Conservation (phyloP, 345 rosid genomes). For the Reutealis trisperma region DNA sequence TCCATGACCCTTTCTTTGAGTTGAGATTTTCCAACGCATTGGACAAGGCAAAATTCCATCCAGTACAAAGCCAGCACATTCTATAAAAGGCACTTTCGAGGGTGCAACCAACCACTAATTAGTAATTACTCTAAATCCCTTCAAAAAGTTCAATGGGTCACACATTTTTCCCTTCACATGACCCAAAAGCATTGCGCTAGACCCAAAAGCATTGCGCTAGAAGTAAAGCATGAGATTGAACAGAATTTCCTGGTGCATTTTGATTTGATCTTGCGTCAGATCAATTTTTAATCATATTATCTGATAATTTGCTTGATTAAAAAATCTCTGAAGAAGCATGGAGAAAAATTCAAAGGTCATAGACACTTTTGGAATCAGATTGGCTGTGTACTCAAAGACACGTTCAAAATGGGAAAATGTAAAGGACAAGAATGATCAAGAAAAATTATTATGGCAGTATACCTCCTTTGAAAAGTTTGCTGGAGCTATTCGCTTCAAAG, state of each 20-base stretch:
- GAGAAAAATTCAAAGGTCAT: not conserved
- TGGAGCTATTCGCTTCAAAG: slow-evolving; percentile 77
- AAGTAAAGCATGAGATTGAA: not conserved
- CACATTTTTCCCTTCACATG: not conserved
- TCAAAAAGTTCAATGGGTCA: not conserved
- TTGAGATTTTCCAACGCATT: not conserved
- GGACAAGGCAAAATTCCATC: too few species aligned
- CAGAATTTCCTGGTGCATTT: not conserved
- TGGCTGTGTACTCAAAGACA: too few species aligned
- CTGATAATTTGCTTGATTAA: not conserved
- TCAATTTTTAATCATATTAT: not conserved
- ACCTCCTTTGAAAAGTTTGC: slow-evolving; percentile 94
- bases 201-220: not conserved
- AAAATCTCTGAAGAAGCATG: not conserved
- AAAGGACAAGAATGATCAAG: not conserved
- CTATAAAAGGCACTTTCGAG: not conserved
- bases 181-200: not conserved
- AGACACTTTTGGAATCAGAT: not conserved
- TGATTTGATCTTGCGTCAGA: not conserved
- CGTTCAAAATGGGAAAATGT: not conserved
- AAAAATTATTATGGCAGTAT: not conserved
- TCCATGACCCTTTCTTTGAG: not conserved
- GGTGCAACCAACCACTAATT: not conserved
- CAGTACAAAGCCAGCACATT: not conserved
- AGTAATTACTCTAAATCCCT: not conserved